Percentiles rank a stretch among this genome's conserved stretches.
These are phyloP conservation scores for Lentinula sp. DNA, from an alignment of 768 basidiomycete species.

Conservation along the genomic window DNA sequence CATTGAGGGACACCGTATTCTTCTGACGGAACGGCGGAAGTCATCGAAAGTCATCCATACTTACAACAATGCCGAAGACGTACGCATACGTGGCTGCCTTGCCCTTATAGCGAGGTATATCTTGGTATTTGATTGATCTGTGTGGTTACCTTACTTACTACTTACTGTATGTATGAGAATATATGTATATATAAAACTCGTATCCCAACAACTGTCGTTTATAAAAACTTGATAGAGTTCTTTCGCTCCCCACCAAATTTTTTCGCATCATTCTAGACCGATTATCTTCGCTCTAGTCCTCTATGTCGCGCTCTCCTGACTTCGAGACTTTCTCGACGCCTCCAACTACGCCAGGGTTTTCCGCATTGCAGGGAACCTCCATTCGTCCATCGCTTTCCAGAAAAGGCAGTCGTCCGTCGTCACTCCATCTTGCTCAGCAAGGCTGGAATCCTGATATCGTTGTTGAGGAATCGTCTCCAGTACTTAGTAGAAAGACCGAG, in stretches of 20 bases:
- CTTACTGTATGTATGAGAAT: not conserved
- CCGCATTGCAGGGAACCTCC: constrained; percentile 9
- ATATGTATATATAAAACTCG: not conserved
- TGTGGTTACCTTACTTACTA: not conserved
- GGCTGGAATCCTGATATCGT: constrained; percentile 40
- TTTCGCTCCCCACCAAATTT: not conserved
- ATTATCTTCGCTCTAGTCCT: not conserved
- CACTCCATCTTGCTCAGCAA: constrained; percentile 35
- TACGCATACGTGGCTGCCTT: not conserved
- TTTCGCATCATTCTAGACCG: not conserved
- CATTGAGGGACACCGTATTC: constrained; percentile 57
- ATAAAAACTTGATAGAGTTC: not conserved
- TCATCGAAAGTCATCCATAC: not conserved
- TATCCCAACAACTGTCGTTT: not conserved
- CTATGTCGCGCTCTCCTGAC: constrained; percentile 21
- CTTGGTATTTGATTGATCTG: not conserved
- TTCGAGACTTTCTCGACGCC: constrained; percentile 37
- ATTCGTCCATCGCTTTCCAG: constrained; percentile 35
- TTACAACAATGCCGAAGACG: not conserved
- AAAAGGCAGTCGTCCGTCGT: constrained; percentile 36
- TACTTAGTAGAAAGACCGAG: constrained; percentile 16
- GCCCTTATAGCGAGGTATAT: not conserved
- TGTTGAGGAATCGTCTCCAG: constrained; percentile 31
- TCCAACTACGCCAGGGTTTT: constrained; percentile 28
- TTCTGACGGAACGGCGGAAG: constrained; percentile 38